Evolutionary conservation across 2,329 filamentous ascomycete species (phyloP), one percentile per base, ranked within the genome.

Genomic region (Arthrobotrys conoides): DNA sequence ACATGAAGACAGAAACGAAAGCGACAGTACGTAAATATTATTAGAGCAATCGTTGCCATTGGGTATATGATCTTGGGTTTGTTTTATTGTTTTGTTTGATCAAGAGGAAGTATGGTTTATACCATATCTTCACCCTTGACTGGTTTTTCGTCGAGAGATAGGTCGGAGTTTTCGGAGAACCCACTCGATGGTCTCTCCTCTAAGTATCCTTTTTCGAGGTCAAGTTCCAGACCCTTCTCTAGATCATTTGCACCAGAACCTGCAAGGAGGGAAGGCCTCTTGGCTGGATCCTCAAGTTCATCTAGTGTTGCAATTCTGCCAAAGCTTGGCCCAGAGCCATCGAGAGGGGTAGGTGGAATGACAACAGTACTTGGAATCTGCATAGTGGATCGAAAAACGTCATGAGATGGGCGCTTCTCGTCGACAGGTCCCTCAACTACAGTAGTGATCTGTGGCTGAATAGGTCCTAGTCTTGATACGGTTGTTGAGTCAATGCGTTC

Each of bases 401-500:
- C 57, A 27, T 38, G 8, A n/a, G 46, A 65, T 38, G 18, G 53
- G 18, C 53, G 53, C n/a, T 67, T 61, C 18, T 49, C 18, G n/a
- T 77, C 61, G 14, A 61, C 44, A 0, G 73, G 49, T 14, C 66
- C 49, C 24, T 71, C 73, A 20, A 77, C 67, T 12, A 61, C 22
- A 2, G 73, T 77, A 14, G 61, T 77, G 16, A 77, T 77, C 27
- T 67, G 57, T 4, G 73, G 27, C 30, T 71, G 67, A 18, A 77
- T 63, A 20, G 73, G 73, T 12, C 73, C 73, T 1, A 48, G 24
- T 14, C 24, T 61, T 3, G 57, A 36, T 20, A 71, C 27, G 38
- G 71, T 71, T 38, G 71, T 61, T 0, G 73, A 77, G 18, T 77
- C 73, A 22, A 77, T 48, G n/a, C 73, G 73, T 20, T 77, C 73